A percentile compares a stretch with the other conserved stretches of the same genome.
These are phyloP conservation scores for Pseudogymnoascus sp. DNA, from an alignment of 2,329 filamentous ascomycete genomes.

Conservation along the genomic window DNA sequence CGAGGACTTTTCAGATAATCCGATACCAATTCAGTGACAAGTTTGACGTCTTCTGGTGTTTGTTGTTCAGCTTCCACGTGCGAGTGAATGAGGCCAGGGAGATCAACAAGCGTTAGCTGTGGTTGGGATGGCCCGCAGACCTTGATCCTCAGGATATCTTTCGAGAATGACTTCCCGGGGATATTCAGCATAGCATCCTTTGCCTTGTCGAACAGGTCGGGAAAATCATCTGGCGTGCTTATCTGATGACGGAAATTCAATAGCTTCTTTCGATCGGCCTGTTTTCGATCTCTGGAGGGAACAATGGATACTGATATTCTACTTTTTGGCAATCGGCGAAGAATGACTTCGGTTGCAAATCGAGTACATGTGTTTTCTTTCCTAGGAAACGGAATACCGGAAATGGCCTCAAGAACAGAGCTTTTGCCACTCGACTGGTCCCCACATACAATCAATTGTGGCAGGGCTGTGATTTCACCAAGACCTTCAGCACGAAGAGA, in stretches of 20 bases:
- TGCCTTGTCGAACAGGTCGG: conserved; percentile 16
- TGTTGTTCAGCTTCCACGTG: conserved; percentile 34
- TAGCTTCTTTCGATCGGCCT: conserved; percentile 11
- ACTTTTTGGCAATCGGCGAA: conserved; percentile 15
- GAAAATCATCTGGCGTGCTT: conserved; percentile 15
- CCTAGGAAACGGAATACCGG: conserved; percentile 32
- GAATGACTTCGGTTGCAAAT: conserved; percentile 37
- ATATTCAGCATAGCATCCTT: conserved; percentile 13
- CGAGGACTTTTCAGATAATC: conserved; percentile 45
- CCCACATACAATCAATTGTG: conserved; percentile 37
- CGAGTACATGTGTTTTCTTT: conserved; percentile 33
- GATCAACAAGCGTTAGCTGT: conserved; percentile 50
- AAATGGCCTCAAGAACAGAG: conserved; percentile 29
- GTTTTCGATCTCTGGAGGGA: conserved; percentile 10
- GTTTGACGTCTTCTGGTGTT: conserved; percentile 33
- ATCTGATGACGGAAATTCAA: conserved; percentile 14
- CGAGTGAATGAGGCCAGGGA: conserved; percentile 46
- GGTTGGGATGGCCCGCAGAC: conserved; percentile 28
- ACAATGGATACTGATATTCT: conserved; percentile 12
- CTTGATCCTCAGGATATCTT: conserved; percentile 17
- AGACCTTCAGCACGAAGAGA: conserved; percentile 34
- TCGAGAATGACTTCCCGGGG: conserved; percentile 20
- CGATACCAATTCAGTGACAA: conserved; percentile 39
- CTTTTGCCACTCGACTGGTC: conserved; percentile 33
- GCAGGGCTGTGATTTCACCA: conserved; percentile 25